Percentiles rank a stretch among this genome's conserved stretches.
These are phyloP conservation scores for Viscum album DNA, from an alignment of 177 flowering plant species.

Conservation along the genomic window DNA sequence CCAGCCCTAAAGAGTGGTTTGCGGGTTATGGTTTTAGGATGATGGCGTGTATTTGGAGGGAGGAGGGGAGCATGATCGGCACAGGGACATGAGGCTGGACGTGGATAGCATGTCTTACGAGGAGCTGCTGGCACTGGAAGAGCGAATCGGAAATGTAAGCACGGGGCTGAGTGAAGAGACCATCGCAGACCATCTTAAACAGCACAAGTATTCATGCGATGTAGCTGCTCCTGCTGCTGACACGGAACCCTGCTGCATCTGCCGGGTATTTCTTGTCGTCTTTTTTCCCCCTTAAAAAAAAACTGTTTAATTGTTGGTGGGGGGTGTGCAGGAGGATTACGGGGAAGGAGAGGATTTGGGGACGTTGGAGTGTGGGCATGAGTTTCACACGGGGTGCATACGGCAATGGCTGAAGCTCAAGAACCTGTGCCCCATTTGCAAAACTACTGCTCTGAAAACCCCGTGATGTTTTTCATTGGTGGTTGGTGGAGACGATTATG, in stretches of 20 bases:
- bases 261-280: conserved; percentile 44
- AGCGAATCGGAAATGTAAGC: not conserved
- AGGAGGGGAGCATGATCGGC: conserved; percentile 65
- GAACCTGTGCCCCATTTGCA: conserved; percentile 66
- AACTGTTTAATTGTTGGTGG: too few species aligned
- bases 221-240: conserved; percentile 20
- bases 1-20: too few species aligned
- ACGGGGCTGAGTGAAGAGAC: conserved; percentile 1
- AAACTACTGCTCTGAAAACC: conserved; percentile 33
- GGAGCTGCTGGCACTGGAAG: not conserved
- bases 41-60: too few species aligned
- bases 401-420: conserved; percentile 53
- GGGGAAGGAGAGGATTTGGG: conserved; percentile 43
- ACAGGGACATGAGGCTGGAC: conserved; percentile 98
- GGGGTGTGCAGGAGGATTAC: conserved; percentile 72
- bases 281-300: not conserved
- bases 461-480: not conserved
- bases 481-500: too few species aligned
- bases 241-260: conserved; percentile 62
- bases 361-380: conserved; percentile 50
- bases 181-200: not conserved
- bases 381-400: conserved; percentile 41
- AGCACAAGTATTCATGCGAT: not conserved
- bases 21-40: too few species aligned
- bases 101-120: conserved; percentile 98